Evolutionary conservation across 352 stramenopile species (phyloP).

Genomic region (Pythium graminicola): DNA sequence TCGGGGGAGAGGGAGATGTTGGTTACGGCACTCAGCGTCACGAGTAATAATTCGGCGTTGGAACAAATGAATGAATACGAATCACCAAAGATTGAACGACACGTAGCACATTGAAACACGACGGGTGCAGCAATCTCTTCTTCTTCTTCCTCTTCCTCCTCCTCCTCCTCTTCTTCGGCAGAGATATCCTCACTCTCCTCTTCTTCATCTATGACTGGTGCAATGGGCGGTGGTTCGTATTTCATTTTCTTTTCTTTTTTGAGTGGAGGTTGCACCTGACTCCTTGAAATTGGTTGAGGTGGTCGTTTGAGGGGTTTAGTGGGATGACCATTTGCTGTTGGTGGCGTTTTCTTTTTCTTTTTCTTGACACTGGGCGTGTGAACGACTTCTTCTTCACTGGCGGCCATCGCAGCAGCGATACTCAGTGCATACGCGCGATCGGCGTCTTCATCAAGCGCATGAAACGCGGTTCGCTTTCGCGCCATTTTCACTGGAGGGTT

Average conservation of each 20-base stretch:
- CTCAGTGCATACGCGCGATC: constrained; percentile 23
- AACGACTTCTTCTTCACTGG: constrained; percentile 32
- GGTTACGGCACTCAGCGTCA: constrained; percentile 67
- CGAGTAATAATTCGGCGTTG: constrained; percentile 60
- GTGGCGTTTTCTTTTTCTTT: constrained; percentile 10
- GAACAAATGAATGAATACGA: constrained; percentile 76
- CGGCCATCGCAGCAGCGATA: constrained; percentile 14
- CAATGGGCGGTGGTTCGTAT: constrained; percentile 6
- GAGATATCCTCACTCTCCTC: constrained; percentile 24
- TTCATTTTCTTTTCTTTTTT: constrained; percentile 15
- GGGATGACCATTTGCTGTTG: constrained; percentile 1
- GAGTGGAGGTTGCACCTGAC: background rate
- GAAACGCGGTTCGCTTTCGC: constrained; percentile 36
- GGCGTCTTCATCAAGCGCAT: constrained; percentile 8
- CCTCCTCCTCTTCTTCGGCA: constrained; percentile 27
- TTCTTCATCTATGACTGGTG: constrained; percentile 5
- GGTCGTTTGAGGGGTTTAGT: background rate
- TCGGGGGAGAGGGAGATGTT: constrained; percentile 46
- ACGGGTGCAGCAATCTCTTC: constrained; percentile 58
- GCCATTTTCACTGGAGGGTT: constrained; percentile 28
- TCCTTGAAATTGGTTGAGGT: background rate
- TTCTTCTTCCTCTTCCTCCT: constrained; percentile 38
- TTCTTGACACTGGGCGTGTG: constrained; percentile 19
- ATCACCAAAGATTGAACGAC: constrained; percentile 75
- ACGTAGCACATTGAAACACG: constrained; percentile 81